These are phyloP conservation scores for Trichoderma asperelloides DNA, from an alignment of 495 filamentous ascomycete genomes.

Conservation along the genomic window DNA sequence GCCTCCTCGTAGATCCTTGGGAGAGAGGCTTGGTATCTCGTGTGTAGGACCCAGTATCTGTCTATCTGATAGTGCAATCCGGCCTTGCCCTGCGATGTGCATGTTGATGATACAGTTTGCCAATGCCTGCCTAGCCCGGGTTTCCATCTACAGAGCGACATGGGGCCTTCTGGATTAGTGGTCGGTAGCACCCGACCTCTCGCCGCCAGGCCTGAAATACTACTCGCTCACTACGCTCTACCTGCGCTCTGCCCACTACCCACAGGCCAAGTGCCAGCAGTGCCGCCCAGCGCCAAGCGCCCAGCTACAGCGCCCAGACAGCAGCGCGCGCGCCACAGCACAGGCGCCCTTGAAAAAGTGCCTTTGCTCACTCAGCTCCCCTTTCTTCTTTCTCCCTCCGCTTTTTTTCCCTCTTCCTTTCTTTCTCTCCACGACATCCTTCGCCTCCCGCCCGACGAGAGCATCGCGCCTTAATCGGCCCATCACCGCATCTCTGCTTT, in stretches of 20 bases:
- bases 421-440: conserved; percentile 2
- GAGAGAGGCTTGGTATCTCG: not conserved
- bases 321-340: conserved; percentile 5
- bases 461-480: conserved; percentile 1
- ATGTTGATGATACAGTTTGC: too few species aligned
- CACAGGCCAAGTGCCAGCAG: not conserved
- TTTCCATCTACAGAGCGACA: too few species aligned
- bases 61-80: too few species aligned
- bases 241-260: not conserved
- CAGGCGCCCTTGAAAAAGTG: not conserved
- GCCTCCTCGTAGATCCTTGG: not conserved
- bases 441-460: conserved; percentile 2
- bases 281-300: conserved; percentile 4
- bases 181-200: not conserved
- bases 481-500: not conserved
- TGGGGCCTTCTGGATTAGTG: not conserved
- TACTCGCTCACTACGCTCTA: not conserved
- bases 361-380: not conserved
- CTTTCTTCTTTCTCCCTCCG: not conserved
- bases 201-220: not conserved
- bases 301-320: conserved; percentile 1
- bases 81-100: too few species aligned
- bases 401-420: not conserved
- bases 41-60: too few species aligned
- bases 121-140: too few species aligned